Conservation (phyloP, 495 filamentous ascomycete genomes). For the Lasiosphaeria ovina region DNA sequence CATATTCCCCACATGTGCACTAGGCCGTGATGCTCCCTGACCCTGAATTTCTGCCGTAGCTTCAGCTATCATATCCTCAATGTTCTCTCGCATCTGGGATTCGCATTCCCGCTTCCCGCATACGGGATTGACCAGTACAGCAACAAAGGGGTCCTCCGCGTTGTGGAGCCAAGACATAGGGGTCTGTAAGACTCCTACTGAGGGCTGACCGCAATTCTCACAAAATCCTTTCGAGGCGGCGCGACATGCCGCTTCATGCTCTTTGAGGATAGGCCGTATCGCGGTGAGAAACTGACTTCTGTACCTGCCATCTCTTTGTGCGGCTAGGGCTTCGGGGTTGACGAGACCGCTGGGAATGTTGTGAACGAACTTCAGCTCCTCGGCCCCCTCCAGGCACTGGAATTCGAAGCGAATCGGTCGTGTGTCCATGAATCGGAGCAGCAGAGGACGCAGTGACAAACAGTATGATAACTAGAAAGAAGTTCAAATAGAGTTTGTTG, state of each 20-base stretch:
- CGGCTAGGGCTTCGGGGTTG: too few relatives aligned
- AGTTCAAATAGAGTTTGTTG: too few relatives aligned
- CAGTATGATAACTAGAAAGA: too few relatives aligned
- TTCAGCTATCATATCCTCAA: neutral
- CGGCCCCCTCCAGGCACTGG: too few relatives aligned
- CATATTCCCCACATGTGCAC: neutral
- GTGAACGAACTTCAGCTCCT: too few relatives aligned
- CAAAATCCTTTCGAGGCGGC: neutral
- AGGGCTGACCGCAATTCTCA: neutral
- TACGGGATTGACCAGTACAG: neutral
- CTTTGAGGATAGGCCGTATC: neutral
- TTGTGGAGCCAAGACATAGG: neutral
- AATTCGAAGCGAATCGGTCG: too few relatives aligned
- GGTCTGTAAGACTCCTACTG: neutral
- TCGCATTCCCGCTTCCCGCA: neutral
- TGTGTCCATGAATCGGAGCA: too few relatives aligned
- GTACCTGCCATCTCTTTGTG: neutral
- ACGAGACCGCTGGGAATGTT: too few relatives aligned
- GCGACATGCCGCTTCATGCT: neutral
- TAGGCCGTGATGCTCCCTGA: neutral
- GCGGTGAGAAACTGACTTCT: neutral
- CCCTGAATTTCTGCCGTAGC: neutral
- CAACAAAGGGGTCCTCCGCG: neutral
- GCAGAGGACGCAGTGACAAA: too few relatives aligned
- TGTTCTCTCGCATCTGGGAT: neutral